Conservation (phyloP, 257 asterid genomes). For the Sherardia arvensis region DNA sequence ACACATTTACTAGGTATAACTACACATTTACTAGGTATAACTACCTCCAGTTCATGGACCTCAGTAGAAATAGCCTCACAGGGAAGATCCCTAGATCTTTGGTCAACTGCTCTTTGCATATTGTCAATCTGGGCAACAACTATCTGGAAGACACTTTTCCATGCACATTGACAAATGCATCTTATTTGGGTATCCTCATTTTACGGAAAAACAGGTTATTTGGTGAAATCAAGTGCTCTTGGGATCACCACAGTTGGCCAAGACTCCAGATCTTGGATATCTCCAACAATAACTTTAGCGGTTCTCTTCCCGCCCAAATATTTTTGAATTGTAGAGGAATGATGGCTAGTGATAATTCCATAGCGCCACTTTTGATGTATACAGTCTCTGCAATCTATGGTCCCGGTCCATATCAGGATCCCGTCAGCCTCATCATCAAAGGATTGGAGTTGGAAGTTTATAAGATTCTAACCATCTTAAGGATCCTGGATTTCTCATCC, state of each 20-base stretch:
- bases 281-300: slow-evolving; percentile 23
- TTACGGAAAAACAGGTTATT: slow-evolving; percentile 15
- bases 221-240: slow-evolving; percentile 22
- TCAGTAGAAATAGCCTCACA: slow-evolving; percentile 20
- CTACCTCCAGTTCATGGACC: slow-evolving; percentile 23
- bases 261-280: slow-evolving; percentile 31
- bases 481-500: slow-evolving; percentile 37
- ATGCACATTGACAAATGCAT: slow-evolving; percentile 4
- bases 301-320: slow-evolving; percentile 8
- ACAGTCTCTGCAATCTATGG: slow-evolving; percentile 21
- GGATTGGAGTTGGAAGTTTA: slow-evolving; percentile 45
- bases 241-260: slow-evolving; percentile 12
- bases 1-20: no score
- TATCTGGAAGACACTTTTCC: slow-evolving; percentile 32
- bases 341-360: slow-evolving; percentile 3
- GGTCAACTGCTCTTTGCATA: slow-evolving; percentile 31
- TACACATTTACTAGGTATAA: no score
- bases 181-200: slow-evolving; percentile 15
- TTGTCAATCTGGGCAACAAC: slow-evolving; percentile 40
- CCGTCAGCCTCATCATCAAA: slow-evolving; percentile 44
- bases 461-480: slow-evolving; percentile 36
- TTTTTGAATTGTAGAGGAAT: slow-evolving; percentile 23
- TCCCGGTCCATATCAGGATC: slow-evolving; percentile 58
- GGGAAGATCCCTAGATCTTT: slow-evolving; percentile 39
- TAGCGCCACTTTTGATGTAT: no score